Evolutionary conservation across 768 basidiomycete genomes (phyloP), one percentile per base, ranked within the genome.

Genomic region (Gymnopilus dilepis): DNA sequence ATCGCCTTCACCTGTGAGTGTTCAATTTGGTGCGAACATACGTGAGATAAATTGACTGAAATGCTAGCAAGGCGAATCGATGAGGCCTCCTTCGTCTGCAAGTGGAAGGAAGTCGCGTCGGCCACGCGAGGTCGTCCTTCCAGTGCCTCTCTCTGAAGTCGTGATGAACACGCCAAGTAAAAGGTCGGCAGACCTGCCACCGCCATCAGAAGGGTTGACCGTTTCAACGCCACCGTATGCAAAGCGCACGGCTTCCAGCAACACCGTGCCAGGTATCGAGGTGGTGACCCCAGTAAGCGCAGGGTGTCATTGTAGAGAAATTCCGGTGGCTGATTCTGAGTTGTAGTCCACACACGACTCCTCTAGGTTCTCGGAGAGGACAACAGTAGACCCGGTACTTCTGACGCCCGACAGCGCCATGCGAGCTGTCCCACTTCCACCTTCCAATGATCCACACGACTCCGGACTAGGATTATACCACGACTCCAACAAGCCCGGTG

Each of bases 341-440:
- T 38, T 17, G 4, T 33, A 62, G 61, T 58, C 61, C 19, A 59
- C 56, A 5, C 56, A 58, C 43, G 58, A 52, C 3, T 59, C 57
- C n/a, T 40, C 61, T 21, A 62, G 52, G 28, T 24, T 63, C 15
- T 81, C 82, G 1, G 62, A 72, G 54, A 52, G 62, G 40, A 69
- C 75, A 3, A 62, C 70, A 17, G 47, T 78, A 2, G 75, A 81
- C 47, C 77, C 76, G 0, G 74, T 80, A 1, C 73, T 83, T 3
- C 70, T 85, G 26, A 79, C 81, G 7, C 81, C 84, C 5, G 78
- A 82, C 4, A 69, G 76, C 37, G 76, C 78, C 1, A 69, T 72
- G 59, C 62, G 68, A 40, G 70, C 66, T n/a, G 12, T 61, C 15
- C 42, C 69, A 6, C 64, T 60, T 31, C 63, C 58, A 30, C 30